Base-by-base conservation (phyloP, 495 filamentous ascomycete species). In the Hypoxylon perforatum region DNA sequence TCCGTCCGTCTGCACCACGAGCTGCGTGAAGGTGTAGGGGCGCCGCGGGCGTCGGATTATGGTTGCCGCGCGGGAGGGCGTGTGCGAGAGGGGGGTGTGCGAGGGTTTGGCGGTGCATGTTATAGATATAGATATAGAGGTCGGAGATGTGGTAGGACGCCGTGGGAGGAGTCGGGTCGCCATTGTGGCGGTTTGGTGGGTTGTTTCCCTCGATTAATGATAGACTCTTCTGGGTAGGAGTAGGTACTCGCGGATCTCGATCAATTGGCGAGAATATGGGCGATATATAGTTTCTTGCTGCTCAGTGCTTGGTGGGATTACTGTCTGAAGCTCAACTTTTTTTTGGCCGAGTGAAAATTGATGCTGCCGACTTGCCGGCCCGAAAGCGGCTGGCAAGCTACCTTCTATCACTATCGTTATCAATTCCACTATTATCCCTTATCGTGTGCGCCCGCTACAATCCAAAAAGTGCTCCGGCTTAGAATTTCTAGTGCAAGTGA, bases 21-120 rank as follows among this genome's bases (percentile, higher is more conserved):
- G 88, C 79, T 99, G 95, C 18, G 95, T 97, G 86, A 97, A 97
- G 68, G 90, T 92, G 86, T 97, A 97, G 30, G 95, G 95, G 4
- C 94, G 89, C 70, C 91, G 89, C 14, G 92, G 92, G 3, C 96
- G 93, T 33, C 85, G 87, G 73, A 99, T 86, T 61, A 97, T 91
- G n/a, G 90, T 91, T 21, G 95, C 96, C 74, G 93, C 86, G n/a
- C 92, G 91, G 76, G 81, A 65, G 0, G 72, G 70, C 59, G 72
- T 84, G 79, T 49, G 64, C 2, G 70, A 72, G 54, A 67, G 64
- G 6, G 67, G 56, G 38, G 76, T 39, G 62, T 70, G 72, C 23
- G 70, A 58, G 63, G 65, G 41, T 61, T 48, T 21, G 61, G 15
- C 1, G 63, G 12, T 15, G 39, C 5, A 17, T 42, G 2, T 2